Percentiles rank a stretch among this genome's conserved stretches.
Evolutionary conservation across 2,329 filamentous ascomycete genomes (phyloP).

Genomic region (Aspergillus alliaceus): DNA sequence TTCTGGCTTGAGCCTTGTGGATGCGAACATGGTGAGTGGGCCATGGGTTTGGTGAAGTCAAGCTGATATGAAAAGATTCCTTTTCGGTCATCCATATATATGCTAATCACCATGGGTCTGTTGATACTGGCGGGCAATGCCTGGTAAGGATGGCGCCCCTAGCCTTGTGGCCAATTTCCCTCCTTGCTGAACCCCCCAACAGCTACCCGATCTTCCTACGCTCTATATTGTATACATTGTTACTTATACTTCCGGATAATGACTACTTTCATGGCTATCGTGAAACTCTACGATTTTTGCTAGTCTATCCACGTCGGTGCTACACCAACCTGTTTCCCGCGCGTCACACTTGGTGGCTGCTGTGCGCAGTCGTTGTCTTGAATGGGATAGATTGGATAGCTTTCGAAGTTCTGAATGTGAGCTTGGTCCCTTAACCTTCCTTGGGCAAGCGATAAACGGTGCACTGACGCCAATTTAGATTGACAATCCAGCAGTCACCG

Average conservation of each 20-base stretch:
- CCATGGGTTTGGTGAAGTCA: conserved; percentile 26
- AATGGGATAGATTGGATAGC: conserved; percentile 50
- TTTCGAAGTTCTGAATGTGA: background rate
- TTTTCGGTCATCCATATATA: conserved; percentile 23
- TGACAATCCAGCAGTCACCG: conserved; percentile 50
- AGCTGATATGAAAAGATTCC: conserved; percentile 12
- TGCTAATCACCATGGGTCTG: conserved; percentile 32
- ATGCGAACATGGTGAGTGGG: conserved; percentile 49
- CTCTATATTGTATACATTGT: conserved; percentile 58
- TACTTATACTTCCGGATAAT: conserved; percentile 42
- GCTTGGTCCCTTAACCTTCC: conserved; percentile 42
- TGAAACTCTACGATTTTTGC: conserved; percentile 53
- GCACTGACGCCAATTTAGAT: conserved; percentile 40
- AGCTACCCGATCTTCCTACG: conserved; percentile 57
- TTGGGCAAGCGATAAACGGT: conserved; percentile 45
- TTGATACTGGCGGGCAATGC: conserved; percentile 40
- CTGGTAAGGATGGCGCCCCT: conserved; percentile 14
- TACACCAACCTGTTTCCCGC: conserved; percentile 64
- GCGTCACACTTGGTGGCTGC: conserved; percentile 59
- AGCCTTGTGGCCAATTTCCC: too few species aligned
- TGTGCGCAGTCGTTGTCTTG: conserved; percentile 51
- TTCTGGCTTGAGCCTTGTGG: conserved; percentile 50
- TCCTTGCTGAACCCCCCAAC: background rate
- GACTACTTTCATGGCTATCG: conserved; percentile 13
- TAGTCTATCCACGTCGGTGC: conserved; percentile 63